phyloP scores from a whole-genome alignment of 179 eudicot species.

The Beta corolliflora region DNA sequence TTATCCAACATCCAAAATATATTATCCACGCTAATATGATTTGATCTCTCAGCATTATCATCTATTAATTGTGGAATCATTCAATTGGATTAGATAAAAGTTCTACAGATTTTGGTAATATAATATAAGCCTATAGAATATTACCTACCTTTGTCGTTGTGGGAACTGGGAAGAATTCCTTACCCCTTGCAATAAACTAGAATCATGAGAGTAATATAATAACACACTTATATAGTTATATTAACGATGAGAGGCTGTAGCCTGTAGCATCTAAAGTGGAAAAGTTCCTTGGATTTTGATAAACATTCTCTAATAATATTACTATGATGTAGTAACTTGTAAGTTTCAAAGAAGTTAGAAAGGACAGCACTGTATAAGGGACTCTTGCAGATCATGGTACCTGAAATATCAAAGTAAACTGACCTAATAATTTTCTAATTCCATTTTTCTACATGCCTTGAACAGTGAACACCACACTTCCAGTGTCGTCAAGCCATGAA shows the following conservation, averaged over 20 bases:
- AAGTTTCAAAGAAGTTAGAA: too few species aligned
- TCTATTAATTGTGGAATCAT: neutral
- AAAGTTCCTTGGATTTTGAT: too few species aligned
- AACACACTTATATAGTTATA: too few species aligned
- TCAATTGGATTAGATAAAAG: neutral
- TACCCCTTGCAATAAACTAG: neutral
- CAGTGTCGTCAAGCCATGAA: neutral
- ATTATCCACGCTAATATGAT: neutral
- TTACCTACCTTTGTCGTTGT: neutral
- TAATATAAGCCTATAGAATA: neutral
- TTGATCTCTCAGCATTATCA: neutral
- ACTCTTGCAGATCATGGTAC: neutral
- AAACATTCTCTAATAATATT: too few species aligned
- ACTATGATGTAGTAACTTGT: too few species aligned
- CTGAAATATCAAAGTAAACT: neutral
- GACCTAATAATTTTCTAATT: neutral
- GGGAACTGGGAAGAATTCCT: neutral
- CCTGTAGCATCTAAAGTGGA: too few species aligned
- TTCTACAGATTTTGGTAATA: neutral
- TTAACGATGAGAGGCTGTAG: too few species aligned
- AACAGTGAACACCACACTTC: neutral
- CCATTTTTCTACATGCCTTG: neutral
- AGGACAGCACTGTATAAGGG: too few species aligned
- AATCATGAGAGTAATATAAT: neutral
- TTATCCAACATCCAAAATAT: neutral